phyloP scores from a whole-genome alignment of 2,329 filamentous ascomycete genomes.

The Fusarium luffae region DNA sequence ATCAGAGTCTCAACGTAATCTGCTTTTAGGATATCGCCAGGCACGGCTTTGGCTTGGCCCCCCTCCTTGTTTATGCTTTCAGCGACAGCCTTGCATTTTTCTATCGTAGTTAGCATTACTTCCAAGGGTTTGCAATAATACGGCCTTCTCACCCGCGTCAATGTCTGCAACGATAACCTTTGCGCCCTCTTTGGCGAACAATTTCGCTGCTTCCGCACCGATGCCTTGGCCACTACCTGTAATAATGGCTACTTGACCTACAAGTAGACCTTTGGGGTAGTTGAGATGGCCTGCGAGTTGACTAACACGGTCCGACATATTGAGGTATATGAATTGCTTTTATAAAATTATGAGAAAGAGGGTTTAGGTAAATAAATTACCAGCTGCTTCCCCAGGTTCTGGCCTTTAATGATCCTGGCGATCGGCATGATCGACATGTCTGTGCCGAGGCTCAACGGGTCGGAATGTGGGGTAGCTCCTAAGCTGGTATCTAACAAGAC shows the following conservation, averaged over 20 bases:
- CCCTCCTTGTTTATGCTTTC: conserved; percentile 74
- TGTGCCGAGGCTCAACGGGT: conserved; percentile 46
- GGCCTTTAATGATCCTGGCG: conserved; percentile 5
- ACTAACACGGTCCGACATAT: conserved; percentile 67
- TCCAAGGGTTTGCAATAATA: rapidly evolving
- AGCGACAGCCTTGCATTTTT: conserved; percentile 75
- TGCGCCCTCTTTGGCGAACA: conserved; percentile 90
- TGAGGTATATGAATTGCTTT: conserved; percentile 31
- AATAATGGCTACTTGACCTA: conserved; percentile 85
- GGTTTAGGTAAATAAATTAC: neutral
- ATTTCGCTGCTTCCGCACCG: conserved; percentile 81
- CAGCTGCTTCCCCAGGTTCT: conserved; percentile 19
- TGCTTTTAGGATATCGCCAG: conserved; percentile 80
- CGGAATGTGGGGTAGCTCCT: conserved; percentile 44
- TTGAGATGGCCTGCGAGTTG: conserved; percentile 85
- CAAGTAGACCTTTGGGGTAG: conserved; percentile 82
- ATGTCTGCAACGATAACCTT: conserved; percentile 88
- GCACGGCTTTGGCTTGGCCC: conserved; percentile 76
- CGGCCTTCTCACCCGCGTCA: conserved; percentile 67
- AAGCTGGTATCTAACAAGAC: neutral
- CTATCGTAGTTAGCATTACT: conserved; percentile 52
- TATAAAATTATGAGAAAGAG: neutral
- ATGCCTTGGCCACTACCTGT: conserved; percentile 90
- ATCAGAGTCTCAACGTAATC: conserved; percentile 79
- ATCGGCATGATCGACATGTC: conserved; percentile 23